These are phyloP conservation scores for Globisporangium lucens DNA, from an alignment of 352 stramenopile species.

Conservation along the genomic window DNA sequence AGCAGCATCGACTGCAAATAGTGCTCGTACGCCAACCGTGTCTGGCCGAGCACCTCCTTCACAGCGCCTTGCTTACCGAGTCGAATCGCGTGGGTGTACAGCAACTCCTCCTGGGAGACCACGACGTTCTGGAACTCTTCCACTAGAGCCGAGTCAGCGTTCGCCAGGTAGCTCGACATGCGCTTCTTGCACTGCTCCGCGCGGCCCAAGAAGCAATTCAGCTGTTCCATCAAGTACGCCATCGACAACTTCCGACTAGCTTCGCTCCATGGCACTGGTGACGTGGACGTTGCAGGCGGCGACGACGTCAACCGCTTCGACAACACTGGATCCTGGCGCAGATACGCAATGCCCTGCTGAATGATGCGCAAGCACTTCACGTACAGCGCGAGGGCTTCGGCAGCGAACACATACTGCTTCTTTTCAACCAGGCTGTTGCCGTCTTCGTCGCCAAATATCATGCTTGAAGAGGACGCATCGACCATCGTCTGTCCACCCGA, in stretches of 20 bases:
- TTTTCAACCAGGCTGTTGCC: conserved; percentile 27
- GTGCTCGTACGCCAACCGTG: conserved; percentile 46
- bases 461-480: conserved; percentile 28
- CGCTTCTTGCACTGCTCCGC: conserved; percentile 62
- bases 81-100: conserved; percentile 63
- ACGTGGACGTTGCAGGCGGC: conserved; percentile 19
- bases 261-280: conserved; percentile 30
- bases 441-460: conserved; percentile 29
- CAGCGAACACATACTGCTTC: conserved; percentile 57
- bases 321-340: conserved; percentile 49
- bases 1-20: conserved; percentile 60
- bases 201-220: conserved; percentile 59
- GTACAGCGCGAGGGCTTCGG: conserved; percentile 60
- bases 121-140: conserved; percentile 23
- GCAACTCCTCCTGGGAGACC: conserved; percentile 52
- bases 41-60: conserved; percentile 67
- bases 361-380: conserved; percentile 68
- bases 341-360: conserved; percentile 55
- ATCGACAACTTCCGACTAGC: conserved; percentile 59
- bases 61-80: conserved; percentile 62
- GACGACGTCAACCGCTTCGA: conserved; percentile 20
- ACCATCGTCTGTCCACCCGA: conserved; percentile 28
- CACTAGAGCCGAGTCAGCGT: conserved; percentile 11
- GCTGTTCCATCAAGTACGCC: conserved; percentile 54
- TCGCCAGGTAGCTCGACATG: conserved; percentile 29